Evolutionary conservation across 805 yeast genomes (phyloP), one percentile per base, ranked within the genome.

Genomic region (Monosporozyma aquatica): DNA sequence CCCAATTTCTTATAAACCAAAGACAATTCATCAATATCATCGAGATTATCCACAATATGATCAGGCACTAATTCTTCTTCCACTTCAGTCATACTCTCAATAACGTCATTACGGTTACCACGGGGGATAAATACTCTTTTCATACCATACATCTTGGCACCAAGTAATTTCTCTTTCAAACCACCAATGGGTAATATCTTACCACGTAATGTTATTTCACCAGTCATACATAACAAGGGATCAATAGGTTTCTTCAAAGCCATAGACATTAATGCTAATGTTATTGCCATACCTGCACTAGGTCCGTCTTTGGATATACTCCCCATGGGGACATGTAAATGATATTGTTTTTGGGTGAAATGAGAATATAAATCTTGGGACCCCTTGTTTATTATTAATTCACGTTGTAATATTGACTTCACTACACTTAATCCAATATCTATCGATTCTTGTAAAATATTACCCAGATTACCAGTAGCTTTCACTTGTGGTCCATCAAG

Each of bases 381-480:
- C 5, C 17, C n/a, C 5, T 20, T 20, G 28, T 50, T 53, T 5
- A 43, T 30, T 23, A 65, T 57, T n/a, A 68, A 37, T 29, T 65
- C 60, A 6, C 45, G 24, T 40, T 66, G 58, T 14, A 61, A 47
- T 4, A 72, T 56, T 4, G 97, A 83, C 64, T 86, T 89, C 1
- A 97, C 95, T 58, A 92, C 81, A 41, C 83, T 75, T 3, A 90
- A 80, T 5, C 92, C 92, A 48, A 87, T 82, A 55, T 82, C 78
- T 22, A 87, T 87, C 45, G 95, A 84, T 67, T 90, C 98, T 58
- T 87, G 86, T 95, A 90, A 87, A 29, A 89, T 96, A 53, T 87
- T 96, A 50, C 95, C 95, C 50, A 92, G 72, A 59, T 87, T 90
- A 50, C 98, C 98, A 3, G 98, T 92, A 38, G 87, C 76, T 46